Evolutionary conservation across 768 basidiomycete species (phyloP).

Genomic region (Termitomyces sp.): DNA sequence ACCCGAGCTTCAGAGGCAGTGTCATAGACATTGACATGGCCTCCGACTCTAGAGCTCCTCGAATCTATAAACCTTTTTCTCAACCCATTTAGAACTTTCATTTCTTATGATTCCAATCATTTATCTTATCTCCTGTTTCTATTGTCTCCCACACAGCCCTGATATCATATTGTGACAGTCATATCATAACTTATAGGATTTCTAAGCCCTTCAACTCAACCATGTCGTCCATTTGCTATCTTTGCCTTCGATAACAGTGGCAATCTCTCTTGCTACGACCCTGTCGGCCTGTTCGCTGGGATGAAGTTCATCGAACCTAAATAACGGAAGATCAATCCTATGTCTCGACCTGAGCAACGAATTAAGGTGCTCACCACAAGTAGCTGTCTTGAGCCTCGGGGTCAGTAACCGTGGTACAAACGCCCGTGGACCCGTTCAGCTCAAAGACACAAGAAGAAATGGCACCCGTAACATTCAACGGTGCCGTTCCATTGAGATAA

Average conservation of each 20-base stretch:
- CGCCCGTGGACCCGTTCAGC: slow-evolving; percentile 16
- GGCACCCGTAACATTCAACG: slow-evolving; percentile 51
- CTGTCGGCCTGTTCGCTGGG: slow-evolving; percentile 27
- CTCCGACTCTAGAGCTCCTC: too few species aligned
- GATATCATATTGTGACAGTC: too few species aligned
- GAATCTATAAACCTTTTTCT: too few species aligned
- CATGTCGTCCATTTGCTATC: slow-evolving; percentile 34
- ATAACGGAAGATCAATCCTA: background rate
- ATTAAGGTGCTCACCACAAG: slow-evolving; percentile 32
- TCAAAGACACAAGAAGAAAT: slow-evolving; percentile 41
- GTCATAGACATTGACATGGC: too few species aligned
- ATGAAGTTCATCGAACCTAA: slow-evolving; percentile 36
- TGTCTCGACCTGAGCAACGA: background rate
- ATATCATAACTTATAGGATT: too few species aligned
- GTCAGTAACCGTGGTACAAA: slow-evolving; percentile 27
- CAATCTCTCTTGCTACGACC: slow-evolving; percentile 37
- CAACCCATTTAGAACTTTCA: too few species aligned
- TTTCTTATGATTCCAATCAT: too few species aligned
- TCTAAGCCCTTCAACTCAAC: slow-evolving; percentile 23
- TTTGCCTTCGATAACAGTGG: slow-evolving; percentile 30
- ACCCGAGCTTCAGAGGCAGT: too few species aligned
- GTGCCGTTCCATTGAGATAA: slow-evolving; percentile 62
- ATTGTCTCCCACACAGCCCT: too few species aligned
- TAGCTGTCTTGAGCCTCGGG: slow-evolving; percentile 36
- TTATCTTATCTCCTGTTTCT: too few species aligned